A percentile compares a stretch with the other conserved stretches of the same genome.
These are phyloP conservation scores for Sphagnum fallax DNA, from an alignment of 228 moss, liverwort and hornwort species.

Conservation along the genomic window DNA sequence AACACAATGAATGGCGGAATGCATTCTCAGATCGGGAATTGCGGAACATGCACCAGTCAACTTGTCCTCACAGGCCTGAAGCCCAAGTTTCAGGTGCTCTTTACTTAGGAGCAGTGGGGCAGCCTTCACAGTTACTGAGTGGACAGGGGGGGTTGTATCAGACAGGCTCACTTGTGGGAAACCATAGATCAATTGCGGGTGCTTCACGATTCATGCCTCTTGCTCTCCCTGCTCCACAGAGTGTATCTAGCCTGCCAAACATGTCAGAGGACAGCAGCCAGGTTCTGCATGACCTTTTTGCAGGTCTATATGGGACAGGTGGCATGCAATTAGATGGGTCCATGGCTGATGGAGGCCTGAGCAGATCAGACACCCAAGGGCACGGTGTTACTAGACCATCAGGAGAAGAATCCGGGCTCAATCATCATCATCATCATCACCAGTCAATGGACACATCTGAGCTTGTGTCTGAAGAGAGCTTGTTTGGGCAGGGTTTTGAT, in stretches of 20 bases:
- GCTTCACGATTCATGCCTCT: constrained; percentile 28
- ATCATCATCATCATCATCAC: constrained; percentile 19
- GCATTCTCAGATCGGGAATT: constrained; percentile 61
- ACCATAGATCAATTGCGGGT: constrained; percentile 23
- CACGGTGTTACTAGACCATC: constrained; percentile 7
- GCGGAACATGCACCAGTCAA: constrained; percentile 58
- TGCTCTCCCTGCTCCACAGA: constrained; percentile 39
- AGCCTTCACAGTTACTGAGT: constrained; percentile 24
- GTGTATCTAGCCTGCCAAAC: constrained; percentile 27
- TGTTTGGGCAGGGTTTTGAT: constrained; percentile 47
- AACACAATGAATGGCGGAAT: constrained; percentile 62
- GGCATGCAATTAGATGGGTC: constrained; percentile 42
- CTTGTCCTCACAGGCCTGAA: constrained; percentile 47
- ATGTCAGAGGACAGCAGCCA: constrained; percentile 18
- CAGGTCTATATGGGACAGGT: constrained; percentile 39
- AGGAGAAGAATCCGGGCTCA: constrained; percentile 4
- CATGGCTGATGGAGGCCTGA: constrained; percentile 24
- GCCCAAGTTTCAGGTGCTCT: constrained; percentile 4
- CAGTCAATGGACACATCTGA: not conserved
- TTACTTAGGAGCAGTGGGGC: not conserved
- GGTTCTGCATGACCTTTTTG: constrained; percentile 58
- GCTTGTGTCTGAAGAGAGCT: constrained; percentile 30
- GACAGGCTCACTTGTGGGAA: constrained; percentile 21
- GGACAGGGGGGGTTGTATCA: constrained; percentile 24
- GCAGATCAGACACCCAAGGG: constrained; percentile 27